A percentile compares a stretch with the other conserved stretches of the same genome.
These are phyloP conservation scores for Diaporthe sp. DNA, from an alignment of 2,329 filamentous ascomycete genomes.

Conservation along the genomic window DNA sequence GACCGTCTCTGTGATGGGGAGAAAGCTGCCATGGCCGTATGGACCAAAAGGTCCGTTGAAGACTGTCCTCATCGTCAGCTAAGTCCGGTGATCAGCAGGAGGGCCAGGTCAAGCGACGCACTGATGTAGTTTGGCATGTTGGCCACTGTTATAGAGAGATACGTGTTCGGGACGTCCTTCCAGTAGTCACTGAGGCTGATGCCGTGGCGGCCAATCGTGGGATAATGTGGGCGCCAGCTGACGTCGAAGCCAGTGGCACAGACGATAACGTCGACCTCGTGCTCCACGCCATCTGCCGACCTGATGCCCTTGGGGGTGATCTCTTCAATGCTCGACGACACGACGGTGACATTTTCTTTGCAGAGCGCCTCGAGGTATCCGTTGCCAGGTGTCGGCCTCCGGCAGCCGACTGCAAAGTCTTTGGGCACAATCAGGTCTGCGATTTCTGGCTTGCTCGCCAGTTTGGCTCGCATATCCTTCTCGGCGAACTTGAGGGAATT, in stretches of 20 bases:
- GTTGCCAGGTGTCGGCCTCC: conserved; percentile 57
- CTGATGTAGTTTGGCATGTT: conserved; percentile 42
- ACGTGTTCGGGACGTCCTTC: conserved; percentile 42
- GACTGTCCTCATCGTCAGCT: conserved; percentile 38
- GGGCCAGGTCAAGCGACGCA: neutral
- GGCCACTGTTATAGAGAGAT: conserved; percentile 35
- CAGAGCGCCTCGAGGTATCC: conserved; percentile 59
- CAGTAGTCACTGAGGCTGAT: conserved; percentile 43
- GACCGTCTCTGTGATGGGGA: conserved; percentile 47
- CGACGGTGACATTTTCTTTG: conserved; percentile 56
- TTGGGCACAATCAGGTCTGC: conserved; percentile 58
- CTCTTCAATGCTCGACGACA: conserved; percentile 44
- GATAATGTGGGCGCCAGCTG: conserved; percentile 44
- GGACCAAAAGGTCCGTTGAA: conserved; percentile 48
- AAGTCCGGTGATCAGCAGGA: too few relatives aligned
- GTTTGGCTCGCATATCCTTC: conserved; percentile 57
- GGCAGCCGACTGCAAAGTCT: conserved; percentile 59
- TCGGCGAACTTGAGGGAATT: conserved; percentile 40
- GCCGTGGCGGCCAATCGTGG: conserved; percentile 45
- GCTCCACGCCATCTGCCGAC: conserved; percentile 46
- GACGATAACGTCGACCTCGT: conserved; percentile 51
- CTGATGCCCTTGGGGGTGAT: conserved; percentile 50
- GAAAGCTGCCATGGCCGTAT: conserved; percentile 48
- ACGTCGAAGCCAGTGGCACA: conserved; percentile 54
- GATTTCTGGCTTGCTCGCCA: conserved; percentile 58